These are phyloP conservation scores for Eucalyptus dawsonii DNA, from an alignment of 345 rosid species.

Conservation along the genomic window DNA sequence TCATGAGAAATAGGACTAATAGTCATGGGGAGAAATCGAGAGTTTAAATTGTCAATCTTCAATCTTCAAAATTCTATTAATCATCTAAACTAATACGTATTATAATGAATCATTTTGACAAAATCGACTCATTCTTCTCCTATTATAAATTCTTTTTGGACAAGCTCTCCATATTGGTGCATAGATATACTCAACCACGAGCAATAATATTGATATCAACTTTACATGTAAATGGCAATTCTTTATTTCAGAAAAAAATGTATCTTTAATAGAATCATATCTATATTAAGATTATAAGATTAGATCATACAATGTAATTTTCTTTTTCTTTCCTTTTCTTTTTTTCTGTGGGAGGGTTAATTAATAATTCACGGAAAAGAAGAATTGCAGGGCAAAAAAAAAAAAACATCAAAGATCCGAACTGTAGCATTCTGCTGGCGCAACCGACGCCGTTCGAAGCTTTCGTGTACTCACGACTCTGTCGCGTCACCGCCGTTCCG, in stretches of 20 bases:
- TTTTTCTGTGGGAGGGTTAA: background rate
- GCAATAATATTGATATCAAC: background rate
- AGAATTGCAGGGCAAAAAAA: background rate
- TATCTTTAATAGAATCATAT: background rate
- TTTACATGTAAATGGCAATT: background rate
- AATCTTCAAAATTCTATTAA: background rate
- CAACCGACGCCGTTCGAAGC: background rate
- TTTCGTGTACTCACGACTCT: background rate
- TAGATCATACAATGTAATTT: background rate
- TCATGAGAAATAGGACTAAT: background rate
- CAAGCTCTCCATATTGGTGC: background rate
- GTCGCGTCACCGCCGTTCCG: background rate
- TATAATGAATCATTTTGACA: background rate
- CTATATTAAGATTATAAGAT: background rate
- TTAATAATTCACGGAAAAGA: background rate
- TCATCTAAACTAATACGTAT: rapidly evolving
- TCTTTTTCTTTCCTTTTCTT: background rate
- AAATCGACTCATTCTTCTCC: background rate
- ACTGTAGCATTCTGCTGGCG: background rate
- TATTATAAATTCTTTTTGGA: background rate
- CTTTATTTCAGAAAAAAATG: too few relatives aligned
- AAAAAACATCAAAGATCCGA: background rate
- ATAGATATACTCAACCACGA: background rate
- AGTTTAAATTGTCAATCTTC: background rate
- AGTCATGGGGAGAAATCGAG: background rate